Evolutionary conservation across 345 rosid species (phyloP), one percentile per base, ranked within the genome.

Genomic region (Dipteronia sinensis): DNA sequence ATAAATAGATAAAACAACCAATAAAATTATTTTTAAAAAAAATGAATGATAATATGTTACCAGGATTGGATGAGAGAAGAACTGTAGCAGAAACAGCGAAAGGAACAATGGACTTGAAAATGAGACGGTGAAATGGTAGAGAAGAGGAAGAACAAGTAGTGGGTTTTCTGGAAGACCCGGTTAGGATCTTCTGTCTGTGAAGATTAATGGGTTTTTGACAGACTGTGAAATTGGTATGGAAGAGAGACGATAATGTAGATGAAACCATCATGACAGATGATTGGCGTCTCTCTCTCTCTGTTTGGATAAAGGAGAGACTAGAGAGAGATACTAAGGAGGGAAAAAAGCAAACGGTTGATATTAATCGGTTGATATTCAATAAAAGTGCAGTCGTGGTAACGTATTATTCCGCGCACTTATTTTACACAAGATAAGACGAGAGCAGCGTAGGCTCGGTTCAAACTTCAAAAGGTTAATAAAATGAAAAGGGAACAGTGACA

Each of bases 11-110:
- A 0, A 19, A 58, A 66, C 13, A 29, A 25, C 51, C 67, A 23
- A 53, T 66, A 23, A 17, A 29, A 29, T n/a, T n/a, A n/a, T n/a
- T n/a, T n/a, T n/a, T 16, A 63, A 38, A 3, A 61, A 51, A 1
- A 47, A 2, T 0, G 16, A 49, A 49, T 16, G 66, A 66, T 15
- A 61, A 10, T 2, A 0, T 13, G 7, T 65, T 81, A 93, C 98
- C 98, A 68, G 97, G 86, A 79, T 65, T 62, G 34, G 97, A 89
- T 64, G 90, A 88, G 77, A 93, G 85, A 81, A 94, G 85, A 61
- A 94, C 79, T 77, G 91, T 85, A 77, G 85, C 83, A 42, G 98
- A 89, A 85, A 90, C 92, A 77, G 90, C 92, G 59, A 93, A 59
- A 80, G 98, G 95, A 69, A 82, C 65, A 67, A 85, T 67, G 31